Conservation (phyloP, 2,329 filamentous ascomycete genomes). For the Ascochyta rabiei region DNA sequence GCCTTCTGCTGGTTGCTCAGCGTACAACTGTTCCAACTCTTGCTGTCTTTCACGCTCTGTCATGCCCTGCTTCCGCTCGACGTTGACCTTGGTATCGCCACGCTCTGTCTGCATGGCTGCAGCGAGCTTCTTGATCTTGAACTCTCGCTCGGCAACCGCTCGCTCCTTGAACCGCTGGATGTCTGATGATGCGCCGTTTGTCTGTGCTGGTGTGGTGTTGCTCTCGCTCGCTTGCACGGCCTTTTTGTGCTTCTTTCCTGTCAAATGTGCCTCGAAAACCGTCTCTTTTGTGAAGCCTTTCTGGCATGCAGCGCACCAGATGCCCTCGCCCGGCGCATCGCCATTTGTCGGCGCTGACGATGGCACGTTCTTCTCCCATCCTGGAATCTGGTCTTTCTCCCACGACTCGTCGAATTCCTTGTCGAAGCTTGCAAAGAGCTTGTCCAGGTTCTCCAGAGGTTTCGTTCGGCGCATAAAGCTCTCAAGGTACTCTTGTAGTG, state of each 20-base stretch:
- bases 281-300: conserved; percentile 96
- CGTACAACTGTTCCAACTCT: conserved; percentile 86
- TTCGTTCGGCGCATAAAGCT: conserved; percentile 83
- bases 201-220: conserved; percentile 19
- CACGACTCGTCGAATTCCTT: conserved; percentile 84
- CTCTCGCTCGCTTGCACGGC: conserved; percentile 66
- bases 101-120: conserved; percentile 85
- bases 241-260: conserved; percentile 90
- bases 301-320: conserved; percentile 91
- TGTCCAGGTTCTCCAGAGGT: conserved; percentile 84
- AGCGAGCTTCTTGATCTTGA: conserved; percentile 78
- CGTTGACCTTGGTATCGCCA: conserved; percentile 88
- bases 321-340: conserved; percentile 65
- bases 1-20: conserved; percentile 61
- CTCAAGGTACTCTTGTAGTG: conserved; percentile 83
- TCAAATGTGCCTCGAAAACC: conserved; percentile 87
- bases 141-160: conserved; percentile 87
- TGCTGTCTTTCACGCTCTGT: conserved; percentile 94
- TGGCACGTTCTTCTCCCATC: conserved; percentile 68
- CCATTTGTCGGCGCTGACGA: conserved; percentile 52
- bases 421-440: conserved; percentile 76
- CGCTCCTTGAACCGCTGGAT: conserved; percentile 73
- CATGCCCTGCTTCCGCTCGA: conserved; percentile 96
- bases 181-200: conserved; percentile 28
- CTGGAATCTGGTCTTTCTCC: conserved; percentile 77